Base-by-base conservation (phyloP, 164 flowering plant species). In the Tetracentron sinense region DNA sequence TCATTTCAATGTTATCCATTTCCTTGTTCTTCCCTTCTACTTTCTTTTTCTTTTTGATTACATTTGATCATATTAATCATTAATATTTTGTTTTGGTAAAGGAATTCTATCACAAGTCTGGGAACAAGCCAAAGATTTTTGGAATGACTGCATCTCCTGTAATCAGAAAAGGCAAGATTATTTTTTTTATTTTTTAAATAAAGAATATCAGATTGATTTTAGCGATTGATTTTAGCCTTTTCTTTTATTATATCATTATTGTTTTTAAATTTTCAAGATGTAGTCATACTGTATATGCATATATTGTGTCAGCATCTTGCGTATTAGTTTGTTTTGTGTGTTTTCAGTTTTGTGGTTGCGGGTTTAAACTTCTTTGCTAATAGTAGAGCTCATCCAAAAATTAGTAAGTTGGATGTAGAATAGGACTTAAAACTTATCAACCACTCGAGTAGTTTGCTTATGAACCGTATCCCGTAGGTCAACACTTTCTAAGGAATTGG, bases 131-230 rank as follows among this genome's bases (percentile, higher is more conserved):
- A 33, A 89, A 83, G 79, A 72, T 92, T 56, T 88, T 92, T 81
- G 98, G 98, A 65, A 83, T 87, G 95, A 92, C 98, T 26, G 92
- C 96, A 47, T 89, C 96, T 25, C 88, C 91, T 47, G 88, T 87
- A 46, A 62, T 71, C 54, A 78, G 75, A 54, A 92, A 85, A 85
- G 98, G 98, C 78, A 74, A 69, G 60, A n/a, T 54, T 53, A 7
- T 35, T 47, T 23, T 54, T 20, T n/a, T n/a, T n/a, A n/a, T n/a
- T n/a, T n/a, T n/a, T n/a, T n/a, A n/a, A n/a, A n/a, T 27, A 47
- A 47, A 44, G 33, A 20, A 38, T 19, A 46, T 51, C 26, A 15
- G 17, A 11, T 11, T 42, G n/a, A 16, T 46, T 19, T 31, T 4
- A 27, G 20, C 63, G 27, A 48, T 60, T 20, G 27, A 48, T 60